These are phyloP conservation scores for Scleromitrula shiraiana DNA, from an alignment of 2,329 filamentous ascomycete species.

Conservation along the genomic window DNA sequence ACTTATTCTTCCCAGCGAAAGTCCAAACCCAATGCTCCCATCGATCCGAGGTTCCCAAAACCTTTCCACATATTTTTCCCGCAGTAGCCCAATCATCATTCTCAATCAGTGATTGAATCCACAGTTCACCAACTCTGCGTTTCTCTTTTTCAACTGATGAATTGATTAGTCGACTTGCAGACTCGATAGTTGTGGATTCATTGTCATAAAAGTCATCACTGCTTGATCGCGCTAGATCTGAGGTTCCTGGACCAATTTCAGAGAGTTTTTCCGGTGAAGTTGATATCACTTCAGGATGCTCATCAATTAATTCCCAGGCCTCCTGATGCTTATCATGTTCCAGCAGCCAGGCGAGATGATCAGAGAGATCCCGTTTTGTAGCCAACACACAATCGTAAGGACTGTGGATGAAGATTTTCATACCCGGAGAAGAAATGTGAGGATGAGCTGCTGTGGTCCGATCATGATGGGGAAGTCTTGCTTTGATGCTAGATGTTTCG, in stretches of 20 bases:
- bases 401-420: conserved; percentile 90
- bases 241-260: conserved; percentile 35
- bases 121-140: conserved; percentile 81
- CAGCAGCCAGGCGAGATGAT: conserved; percentile 80
- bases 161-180: conserved; percentile 47
- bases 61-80: conserved; percentile 72
- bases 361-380: conserved; percentile 75
- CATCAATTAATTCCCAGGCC: conserved; percentile 82
- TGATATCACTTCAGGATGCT: conserved; percentile 68
- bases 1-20: conserved; percentile 77
- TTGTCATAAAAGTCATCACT: conserved; percentile 70
- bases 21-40: conserved; percentile 97
- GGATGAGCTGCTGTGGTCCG: conserved; percentile 27
- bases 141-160: conserved; percentile 79
- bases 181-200: conserved; percentile 52
- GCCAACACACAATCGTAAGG: conserved; percentile 95
- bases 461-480: conserved; percentile 35
- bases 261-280: conserved; percentile 33
- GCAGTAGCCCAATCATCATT: conserved; percentile 68
- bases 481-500: conserved; percentile 37
- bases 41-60: conserved; percentile 66
- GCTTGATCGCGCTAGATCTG: conserved; percentile 28
- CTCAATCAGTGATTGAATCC: conserved; percentile 79
- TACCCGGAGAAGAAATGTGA: conserved; percentile 38
- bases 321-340: conserved; percentile 74